Evolutionary conservation across 2,329 filamentous ascomycete species (phyloP).

Genomic region (Claviceps maximensis): DNA sequence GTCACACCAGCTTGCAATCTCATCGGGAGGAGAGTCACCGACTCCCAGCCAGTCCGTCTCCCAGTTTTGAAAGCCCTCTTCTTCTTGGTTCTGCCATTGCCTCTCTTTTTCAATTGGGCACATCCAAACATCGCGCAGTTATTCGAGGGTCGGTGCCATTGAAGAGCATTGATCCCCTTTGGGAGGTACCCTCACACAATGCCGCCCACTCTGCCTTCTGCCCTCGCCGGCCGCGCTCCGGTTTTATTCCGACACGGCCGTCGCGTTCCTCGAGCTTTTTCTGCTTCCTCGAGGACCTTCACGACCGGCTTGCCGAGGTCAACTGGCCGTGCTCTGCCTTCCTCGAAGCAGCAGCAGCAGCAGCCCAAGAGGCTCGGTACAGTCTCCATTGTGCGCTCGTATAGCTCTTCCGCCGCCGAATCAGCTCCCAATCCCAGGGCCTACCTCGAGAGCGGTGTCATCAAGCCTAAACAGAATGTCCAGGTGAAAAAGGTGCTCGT

Average conservation of each 20-base stretch:
- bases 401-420: constrained; percentile 38
- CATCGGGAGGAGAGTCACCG: constrained; percentile 15
- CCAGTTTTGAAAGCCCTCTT: neutral
- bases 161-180: constrained; percentile 22
- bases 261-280: constrained; percentile 31
- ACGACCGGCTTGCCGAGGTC: constrained; percentile 23
- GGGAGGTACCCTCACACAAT: constrained; percentile 20
- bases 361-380: constrained; percentile 33
- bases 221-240: constrained; percentile 43
- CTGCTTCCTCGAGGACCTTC: constrained; percentile 31
- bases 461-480: constrained; percentile 66
- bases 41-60: constrained; percentile 9
- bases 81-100: constrained; percentile 6
- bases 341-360: constrained; percentile 12
- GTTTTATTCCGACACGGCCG: constrained; percentile 42
- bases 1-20: constrained; percentile 3
- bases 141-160: constrained; percentile 22
- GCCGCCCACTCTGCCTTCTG: constrained; percentile 25
- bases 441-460: constrained; percentile 76
- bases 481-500: constrained; percentile 96
- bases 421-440: constrained; percentile 70
- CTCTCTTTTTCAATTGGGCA: constrained; percentile 17
- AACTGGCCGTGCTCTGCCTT: constrained; percentile 20
- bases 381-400: constrained; percentile 28
- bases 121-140: constrained; percentile 18